Percentiles rank a stretch among this genome's conserved stretches.
Conservation (phyloP, 257 asterid genomes). For the Nicotiana attenuata region DNA sequence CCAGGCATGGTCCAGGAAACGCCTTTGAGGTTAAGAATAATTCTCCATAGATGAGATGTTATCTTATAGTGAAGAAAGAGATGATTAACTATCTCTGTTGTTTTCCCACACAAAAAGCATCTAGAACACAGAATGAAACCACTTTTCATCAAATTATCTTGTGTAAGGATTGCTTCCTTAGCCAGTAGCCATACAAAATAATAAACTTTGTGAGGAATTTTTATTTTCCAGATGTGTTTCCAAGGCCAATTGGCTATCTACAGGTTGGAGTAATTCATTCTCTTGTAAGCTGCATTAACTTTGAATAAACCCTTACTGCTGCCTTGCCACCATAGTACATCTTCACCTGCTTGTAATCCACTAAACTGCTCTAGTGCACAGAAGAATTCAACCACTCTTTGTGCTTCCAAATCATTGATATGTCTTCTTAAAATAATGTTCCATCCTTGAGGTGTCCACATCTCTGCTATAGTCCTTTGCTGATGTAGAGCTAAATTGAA, state of each 20-base stretch:
- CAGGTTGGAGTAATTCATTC: neutral
- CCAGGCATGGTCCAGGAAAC: neutral
- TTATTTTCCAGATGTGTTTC: no score
- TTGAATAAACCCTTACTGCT: neutral
- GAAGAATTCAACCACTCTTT: neutral
- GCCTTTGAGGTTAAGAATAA: neutral
- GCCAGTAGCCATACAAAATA: no score
- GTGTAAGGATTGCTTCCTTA: no score
- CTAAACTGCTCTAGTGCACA: neutral
- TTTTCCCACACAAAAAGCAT: no score
- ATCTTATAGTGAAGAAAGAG: no score
- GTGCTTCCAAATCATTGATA: neutral
- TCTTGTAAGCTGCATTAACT: neutral
- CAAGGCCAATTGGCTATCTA: no score
- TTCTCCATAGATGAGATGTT: no score
- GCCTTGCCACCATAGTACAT: neutral
- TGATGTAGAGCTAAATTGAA: neutral
- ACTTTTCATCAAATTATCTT: no score
- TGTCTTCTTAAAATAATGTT: neutral
- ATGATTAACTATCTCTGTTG: no score
- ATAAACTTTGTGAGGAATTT: no score
- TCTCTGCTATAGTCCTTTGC: neutral
- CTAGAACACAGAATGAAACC: no score
- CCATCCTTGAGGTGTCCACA: neutral
- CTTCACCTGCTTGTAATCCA: neutral